Base-by-base conservation (phyloP, 257 asterid species). In the Plantago ovata region DNA sequence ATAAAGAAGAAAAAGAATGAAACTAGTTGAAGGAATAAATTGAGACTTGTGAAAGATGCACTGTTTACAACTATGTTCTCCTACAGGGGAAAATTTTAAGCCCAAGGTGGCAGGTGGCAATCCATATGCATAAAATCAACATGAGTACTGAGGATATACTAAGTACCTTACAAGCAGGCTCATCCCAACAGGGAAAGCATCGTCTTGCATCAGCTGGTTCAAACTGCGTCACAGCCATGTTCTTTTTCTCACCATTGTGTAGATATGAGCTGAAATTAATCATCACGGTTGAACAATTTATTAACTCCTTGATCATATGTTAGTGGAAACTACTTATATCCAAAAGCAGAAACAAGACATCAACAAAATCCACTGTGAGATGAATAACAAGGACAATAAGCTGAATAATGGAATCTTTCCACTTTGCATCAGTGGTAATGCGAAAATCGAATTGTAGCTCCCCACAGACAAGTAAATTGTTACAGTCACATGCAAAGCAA, bases 201-300 rank as follows among this genome's bases (percentile, higher is more conserved):
- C 95, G 78, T 67, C 98, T 82, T n/a, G 98, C 96, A 76, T 91
- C 98, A 50, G 96, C 98, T 63, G 98, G 98, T 71, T 91, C 98
- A 57, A 91, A 91, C 69, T 91, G 97, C 2, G 96, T 89, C 36
- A 89, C 97, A 54, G 97, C 97, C 95, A 89, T 89, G 65, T 86
- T 89, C 80, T 80, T 89, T 74, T 75, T 86, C 81, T 74, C 94
- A 45, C 95, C 98, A 60, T 86, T 77, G 65, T 91, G 94, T 68
- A 82, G 84, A 20, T 91, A 87, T 33, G 85, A 71, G 79, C 98
- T 90, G 81, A 52, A 72, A 43, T 53, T 47, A 71, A 60, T 56
- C 57, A 72, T 58, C 32, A 61, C 56, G 64, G 54, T 6, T 39
- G 61, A 39, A 62, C 45, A 18, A 51, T 43, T 16, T 58, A 52